These are phyloP conservation scores for Polygonum maritimum DNA, from an alignment of 148 eudicot genomes.

Conservation along the genomic window DNA sequence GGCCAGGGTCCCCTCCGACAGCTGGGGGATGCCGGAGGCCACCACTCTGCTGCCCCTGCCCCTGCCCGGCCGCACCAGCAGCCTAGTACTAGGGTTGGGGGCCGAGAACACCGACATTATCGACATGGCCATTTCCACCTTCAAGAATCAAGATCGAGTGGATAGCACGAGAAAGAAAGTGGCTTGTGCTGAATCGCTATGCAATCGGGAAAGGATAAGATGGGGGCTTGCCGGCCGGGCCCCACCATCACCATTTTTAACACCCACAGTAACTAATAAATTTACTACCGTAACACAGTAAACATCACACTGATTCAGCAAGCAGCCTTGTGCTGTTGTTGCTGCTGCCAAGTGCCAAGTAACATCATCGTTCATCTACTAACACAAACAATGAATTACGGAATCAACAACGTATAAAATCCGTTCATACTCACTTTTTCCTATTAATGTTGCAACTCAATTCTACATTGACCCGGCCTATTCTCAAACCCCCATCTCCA, in stretches of 20 bases:
- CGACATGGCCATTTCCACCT: neutral
- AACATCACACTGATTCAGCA: neutral
- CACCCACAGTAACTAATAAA: no score
- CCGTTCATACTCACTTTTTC: neutral
- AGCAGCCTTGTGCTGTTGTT: conserved; percentile 2
- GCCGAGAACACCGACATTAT: neutral
- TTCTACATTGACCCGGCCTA: neutral
- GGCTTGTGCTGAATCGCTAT: no score
- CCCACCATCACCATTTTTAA: no score
- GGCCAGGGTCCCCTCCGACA: conserved; percentile 31
- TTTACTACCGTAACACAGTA: no score
- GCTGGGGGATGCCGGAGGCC: no score
- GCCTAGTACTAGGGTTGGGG: neutral
- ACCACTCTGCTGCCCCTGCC: no score
- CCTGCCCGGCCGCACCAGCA: no score
- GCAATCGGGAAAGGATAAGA: no score
- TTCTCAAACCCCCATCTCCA: neutral
- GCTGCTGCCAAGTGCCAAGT: neutral
- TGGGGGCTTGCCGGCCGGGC: no score
- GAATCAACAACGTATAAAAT: neutral
- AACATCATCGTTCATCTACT: neutral
- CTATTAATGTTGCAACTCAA: neutral
- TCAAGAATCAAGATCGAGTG: no score
- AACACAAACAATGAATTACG: neutral
- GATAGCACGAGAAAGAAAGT: no score